Conservation (phyloP, 306 rosid genomes). For the Lathyrus tuberosus region DNA sequence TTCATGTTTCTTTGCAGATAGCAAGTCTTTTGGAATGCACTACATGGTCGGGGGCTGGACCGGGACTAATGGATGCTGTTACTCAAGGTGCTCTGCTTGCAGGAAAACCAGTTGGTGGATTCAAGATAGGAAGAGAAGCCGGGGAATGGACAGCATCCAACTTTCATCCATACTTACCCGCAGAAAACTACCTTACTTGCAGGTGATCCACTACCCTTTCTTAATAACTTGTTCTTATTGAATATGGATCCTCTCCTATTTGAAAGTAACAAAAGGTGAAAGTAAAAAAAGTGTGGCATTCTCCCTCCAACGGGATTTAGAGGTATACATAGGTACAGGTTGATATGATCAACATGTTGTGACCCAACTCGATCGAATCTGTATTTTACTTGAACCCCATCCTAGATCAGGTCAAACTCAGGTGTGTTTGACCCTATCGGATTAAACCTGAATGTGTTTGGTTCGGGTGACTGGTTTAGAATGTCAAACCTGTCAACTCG, state of each 20-base stretch:
- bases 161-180: slow-evolving; percentile 74
- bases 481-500: not conserved
- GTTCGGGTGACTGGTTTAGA: not conserved
- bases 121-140: slow-evolving; percentile 87
- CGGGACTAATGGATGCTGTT: slow-evolving; percentile 94
- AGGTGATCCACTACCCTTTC: slow-evolving; percentile 49
- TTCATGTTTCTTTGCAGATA: slow-evolving; percentile 48
- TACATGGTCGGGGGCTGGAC: slow-evolving; percentile 93
- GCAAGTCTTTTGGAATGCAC: slow-evolving; percentile 85
- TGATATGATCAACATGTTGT: not conserved
- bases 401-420: too few species aligned
- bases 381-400: not conserved
- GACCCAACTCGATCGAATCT: not conserved
- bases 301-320: not conserved
- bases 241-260: not conserved
- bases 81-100: slow-evolving; percentile 79
- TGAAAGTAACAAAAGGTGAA: not conserved
- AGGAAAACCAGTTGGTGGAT: slow-evolving; percentile 81
- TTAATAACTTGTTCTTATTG: slow-evolving; percentile 3
- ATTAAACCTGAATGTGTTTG: not conserved
- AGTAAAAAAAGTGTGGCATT: not conserved
- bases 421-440: too few species aligned
- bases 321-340: not conserved
- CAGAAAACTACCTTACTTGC: slow-evolving; percentile 84
- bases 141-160: slow-evolving; percentile 83